Percentiles rank a stretch among this genome's conserved stretches.
These are phyloP conservation scores for Peronospora destructor DNA, from an alignment of 352 stramenopile species.

Conservation along the genomic window DNA sequence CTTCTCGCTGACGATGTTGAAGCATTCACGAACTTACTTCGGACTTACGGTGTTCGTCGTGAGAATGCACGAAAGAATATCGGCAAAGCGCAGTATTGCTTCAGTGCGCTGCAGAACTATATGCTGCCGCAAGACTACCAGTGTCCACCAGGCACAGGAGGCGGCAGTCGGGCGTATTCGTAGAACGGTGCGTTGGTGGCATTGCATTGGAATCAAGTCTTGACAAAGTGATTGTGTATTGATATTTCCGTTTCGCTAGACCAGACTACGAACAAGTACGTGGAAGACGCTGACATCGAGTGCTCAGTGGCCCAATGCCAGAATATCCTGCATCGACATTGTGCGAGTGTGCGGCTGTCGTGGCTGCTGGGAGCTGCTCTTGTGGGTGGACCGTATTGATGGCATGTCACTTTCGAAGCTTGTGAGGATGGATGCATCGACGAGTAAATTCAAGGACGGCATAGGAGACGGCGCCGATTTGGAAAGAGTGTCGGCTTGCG, in stretches of 20 bases:
- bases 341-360: slow-evolving; percentile 21
- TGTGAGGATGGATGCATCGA: slow-evolving; percentile 62
- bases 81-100: slow-evolving; percentile 78
- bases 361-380: slow-evolving; percentile 7
- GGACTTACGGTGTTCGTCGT: slow-evolving; percentile 67
- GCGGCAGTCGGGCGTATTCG: slow-evolving; percentile 53
- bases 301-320: slow-evolving; percentile 32
- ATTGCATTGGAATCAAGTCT: slow-evolving; percentile 11
- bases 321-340: slow-evolving; percentile 77
- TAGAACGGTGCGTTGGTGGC: slow-evolving; percentile 19
- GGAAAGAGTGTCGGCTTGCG: background rate
- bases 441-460: slow-evolving; percentile 60
- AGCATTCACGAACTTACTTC: slow-evolving; percentile 54
- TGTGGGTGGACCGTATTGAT: slow-evolving; percentile 6
- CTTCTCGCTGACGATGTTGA: slow-evolving; percentile 46
- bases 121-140: slow-evolving; percentile 72
- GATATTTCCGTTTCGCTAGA: slow-evolving; percentile 21
- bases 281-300: slow-evolving; percentile 1
- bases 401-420: slow-evolving; percentile 48
- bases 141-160: slow-evolving; percentile 74
- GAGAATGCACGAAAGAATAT: slow-evolving; percentile 87
- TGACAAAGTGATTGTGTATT: slow-evolving; percentile 20
- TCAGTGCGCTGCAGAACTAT: slow-evolving; percentile 77
- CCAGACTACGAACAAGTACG: slow-evolving; percentile 10
- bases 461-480: slow-evolving; percentile 21